These are phyloP conservation scores for Gnaphalium uliginosum DNA, from an alignment of 129 eudicot genomes.

Conservation along the genomic window DNA sequence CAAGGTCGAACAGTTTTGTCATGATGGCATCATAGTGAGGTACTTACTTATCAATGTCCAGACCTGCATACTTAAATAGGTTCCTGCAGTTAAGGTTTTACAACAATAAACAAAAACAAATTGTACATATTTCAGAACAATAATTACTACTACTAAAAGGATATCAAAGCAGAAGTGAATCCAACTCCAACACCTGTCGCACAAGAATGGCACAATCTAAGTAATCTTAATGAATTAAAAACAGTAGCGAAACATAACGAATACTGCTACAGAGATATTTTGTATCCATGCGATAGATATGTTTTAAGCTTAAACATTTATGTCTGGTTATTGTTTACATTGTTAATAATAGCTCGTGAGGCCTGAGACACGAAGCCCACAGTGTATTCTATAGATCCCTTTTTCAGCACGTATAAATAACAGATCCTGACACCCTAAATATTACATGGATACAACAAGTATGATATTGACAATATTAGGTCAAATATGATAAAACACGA, in stretches of 20 bases:
- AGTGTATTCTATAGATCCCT: background rate
- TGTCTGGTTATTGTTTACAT: background rate
- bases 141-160: conserved; percentile 49
- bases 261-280: background rate
- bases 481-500: background rate
- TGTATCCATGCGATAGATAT: conserved; percentile 19
- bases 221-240: conserved; percentile 2
- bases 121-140: conserved; percentile 10
- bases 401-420: background rate
- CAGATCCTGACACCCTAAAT: background rate
- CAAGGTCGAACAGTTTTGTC: conserved; percentile 5
- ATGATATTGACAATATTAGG: background rate
- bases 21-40: conserved; percentile 9
- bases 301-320: conserved; percentile 6
- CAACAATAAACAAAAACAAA: conserved; percentile 20
- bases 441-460: background rate
- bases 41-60: conserved; percentile 95
- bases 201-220: conserved; percentile 28
- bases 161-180: conserved; percentile 94
- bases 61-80: conserved; percentile 99
- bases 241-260: conserved; percentile 9
- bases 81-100: conserved; percentile 74
- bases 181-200: conserved; percentile 98
- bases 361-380: background rate
- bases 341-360: background rate